Conservation (phyloP, 495 filamentous ascomycete species). For the Platismatia glauca region DNA sequence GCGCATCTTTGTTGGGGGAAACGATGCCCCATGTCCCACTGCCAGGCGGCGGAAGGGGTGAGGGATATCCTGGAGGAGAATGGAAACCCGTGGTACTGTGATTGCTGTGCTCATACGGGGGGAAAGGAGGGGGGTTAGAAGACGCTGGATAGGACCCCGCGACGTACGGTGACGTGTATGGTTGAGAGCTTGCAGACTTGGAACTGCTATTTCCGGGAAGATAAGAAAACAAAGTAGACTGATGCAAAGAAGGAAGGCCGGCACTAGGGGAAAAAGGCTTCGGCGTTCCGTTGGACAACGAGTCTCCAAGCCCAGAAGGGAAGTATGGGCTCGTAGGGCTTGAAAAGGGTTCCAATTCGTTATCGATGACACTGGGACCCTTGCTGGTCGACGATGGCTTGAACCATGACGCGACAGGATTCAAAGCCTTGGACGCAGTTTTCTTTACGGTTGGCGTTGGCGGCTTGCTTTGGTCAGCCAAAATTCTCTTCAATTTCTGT, state of each 20-base stretch:
- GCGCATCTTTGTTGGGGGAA: background rate
- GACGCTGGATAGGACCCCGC: background rate
- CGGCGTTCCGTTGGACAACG: background rate
- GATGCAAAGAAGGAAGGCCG: background rate
- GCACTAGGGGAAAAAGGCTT: background rate
- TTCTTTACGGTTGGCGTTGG: conserved; percentile 7
- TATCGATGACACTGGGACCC: background rate
- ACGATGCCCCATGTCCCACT: background rate
- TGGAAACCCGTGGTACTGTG: conserved; percentile 3
- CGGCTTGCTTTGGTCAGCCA: conserved; percentile 8
- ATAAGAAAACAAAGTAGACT: background rate
- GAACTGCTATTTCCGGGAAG: background rate
- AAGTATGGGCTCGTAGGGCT: conserved; percentile 4
- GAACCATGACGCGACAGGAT: conserved; percentile 8
- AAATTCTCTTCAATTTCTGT: conserved; percentile 7
- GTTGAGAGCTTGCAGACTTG: conserved; percentile 7
- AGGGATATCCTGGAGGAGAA: background rate
- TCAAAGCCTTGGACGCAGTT: conserved; percentile 13
- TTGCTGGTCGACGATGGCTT: conserved; percentile 7
- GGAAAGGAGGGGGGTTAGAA: background rate
- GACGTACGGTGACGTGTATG: conserved; percentile 7
- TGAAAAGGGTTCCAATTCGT: conserved; percentile 4
- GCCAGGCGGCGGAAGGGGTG: background rate
- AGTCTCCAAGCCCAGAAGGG: background rate
- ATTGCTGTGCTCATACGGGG: conserved; percentile 10